Percentiles rank a stretch among this genome's conserved stretches.
These are phyloP conservation scores for Populus tremula DNA, from an alignment of 345 rosid genomes.

Conservation along the genomic window DNA sequence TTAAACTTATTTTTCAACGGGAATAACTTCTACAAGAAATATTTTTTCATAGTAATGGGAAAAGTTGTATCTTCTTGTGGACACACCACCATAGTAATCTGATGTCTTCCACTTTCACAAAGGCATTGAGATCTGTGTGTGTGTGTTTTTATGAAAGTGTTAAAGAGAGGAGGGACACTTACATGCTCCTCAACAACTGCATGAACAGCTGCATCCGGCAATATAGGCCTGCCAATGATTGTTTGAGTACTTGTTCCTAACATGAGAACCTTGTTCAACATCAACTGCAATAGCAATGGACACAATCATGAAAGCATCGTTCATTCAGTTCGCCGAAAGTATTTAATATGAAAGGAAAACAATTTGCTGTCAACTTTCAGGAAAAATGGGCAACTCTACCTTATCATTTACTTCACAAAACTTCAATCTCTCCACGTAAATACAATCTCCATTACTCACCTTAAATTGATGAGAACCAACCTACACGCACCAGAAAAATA, in stretches of 20 bases:
- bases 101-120: neutral
- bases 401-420: constrained; percentile 91
- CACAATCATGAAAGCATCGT: constrained; percentile 4
- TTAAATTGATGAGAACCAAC: constrained; percentile 93
- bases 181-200: constrained; percentile 99
- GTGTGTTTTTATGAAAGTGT: neutral
- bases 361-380: neutral
- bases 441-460: constrained; percentile 86
- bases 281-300: constrained; percentile 55
- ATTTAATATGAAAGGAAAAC: too few relatives aligned
- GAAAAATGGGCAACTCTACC: constrained; percentile 32
- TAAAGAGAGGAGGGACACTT: constrained; percentile 23
- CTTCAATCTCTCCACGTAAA: constrained; percentile 78
- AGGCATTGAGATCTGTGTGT: neutral
- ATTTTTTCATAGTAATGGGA: neutral
- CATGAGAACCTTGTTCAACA: constrained; percentile 80
- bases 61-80: neutral
- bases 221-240: constrained; percentile 74
- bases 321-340: neutral
- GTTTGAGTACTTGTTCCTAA: constrained; percentile 76
- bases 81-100: neutral
- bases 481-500: constrained; percentile 26
- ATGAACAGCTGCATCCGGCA: constrained; percentile 82
- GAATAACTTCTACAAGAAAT: neutral
- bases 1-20: too few relatives aligned